phyloP scores from a whole-genome alignment of 371 early-diverging fungal species.

The Mortierella sp. region DNA sequence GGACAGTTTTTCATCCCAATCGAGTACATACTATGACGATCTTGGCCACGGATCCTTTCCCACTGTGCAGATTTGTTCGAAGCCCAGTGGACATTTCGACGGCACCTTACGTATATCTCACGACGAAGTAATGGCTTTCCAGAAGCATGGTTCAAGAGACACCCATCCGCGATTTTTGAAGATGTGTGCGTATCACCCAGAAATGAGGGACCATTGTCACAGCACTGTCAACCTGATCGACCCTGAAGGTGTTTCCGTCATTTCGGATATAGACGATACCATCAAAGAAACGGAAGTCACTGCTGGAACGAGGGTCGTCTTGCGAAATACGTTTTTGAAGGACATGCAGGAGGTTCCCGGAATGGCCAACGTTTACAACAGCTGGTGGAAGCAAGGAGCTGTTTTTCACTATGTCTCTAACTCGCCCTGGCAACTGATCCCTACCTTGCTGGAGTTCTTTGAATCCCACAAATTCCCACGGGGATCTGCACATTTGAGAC shows the following conservation, averaged over 20 bases:
- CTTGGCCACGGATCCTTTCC: conserved; percentile 37
- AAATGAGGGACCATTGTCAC: conserved; percentile 28
- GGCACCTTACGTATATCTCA: conserved; percentile 35
- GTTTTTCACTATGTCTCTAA: conserved; percentile 93
- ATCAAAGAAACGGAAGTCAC: conserved; percentile 75
- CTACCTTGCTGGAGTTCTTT: conserved; percentile 79
- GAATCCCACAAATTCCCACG: conserved; percentile 76
- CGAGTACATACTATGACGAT: conserved; percentile 21
- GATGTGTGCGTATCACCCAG: conserved; percentile 36
- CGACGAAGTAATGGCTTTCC: conserved; percentile 16
- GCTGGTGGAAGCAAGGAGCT: conserved; percentile 70
- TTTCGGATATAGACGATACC: conserved; percentile 74
- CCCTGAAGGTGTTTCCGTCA: conserved; percentile 63
- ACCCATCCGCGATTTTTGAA: conserved; percentile 37
- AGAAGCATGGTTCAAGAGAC: background rate
- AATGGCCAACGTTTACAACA: conserved; percentile 55
- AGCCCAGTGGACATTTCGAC: conserved; percentile 45
- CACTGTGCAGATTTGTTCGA: conserved; percentile 36
- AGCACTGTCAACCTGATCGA: conserved; percentile 64
- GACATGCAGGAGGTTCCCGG: conserved; percentile 58
- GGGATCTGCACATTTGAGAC: conserved; percentile 79
- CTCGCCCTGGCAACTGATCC: conserved; percentile 89
- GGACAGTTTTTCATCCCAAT: conserved; percentile 18
- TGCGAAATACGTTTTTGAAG: conserved; percentile 79
- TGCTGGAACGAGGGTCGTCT: conserved; percentile 72